These are phyloP conservation scores for Curvularia hawaiiensis DNA, from an alignment of 2,329 filamentous ascomycete species.

Conservation along the genomic window DNA sequence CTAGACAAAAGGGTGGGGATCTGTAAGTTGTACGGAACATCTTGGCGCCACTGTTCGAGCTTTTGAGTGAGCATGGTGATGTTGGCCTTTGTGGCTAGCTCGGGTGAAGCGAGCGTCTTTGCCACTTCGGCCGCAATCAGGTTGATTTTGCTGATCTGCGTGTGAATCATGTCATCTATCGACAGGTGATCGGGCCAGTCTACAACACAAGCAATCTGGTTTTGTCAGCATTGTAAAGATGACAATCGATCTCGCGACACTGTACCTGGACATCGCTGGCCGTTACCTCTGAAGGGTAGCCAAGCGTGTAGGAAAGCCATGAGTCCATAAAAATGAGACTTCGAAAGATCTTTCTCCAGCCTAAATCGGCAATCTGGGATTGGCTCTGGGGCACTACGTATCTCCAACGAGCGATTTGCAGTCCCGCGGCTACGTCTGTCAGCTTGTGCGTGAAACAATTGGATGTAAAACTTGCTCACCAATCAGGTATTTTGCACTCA, in stretches of 20 bases:
- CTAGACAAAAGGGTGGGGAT: constrained; percentile 37
- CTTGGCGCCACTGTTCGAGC: constrained; percentile 42
- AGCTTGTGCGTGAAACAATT: background rate
- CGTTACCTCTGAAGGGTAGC: constrained; percentile 42
- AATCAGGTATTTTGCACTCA: constrained; percentile 46
- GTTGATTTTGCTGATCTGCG: constrained; percentile 44
- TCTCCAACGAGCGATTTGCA: constrained; percentile 46
- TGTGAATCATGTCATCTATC: constrained; percentile 42
- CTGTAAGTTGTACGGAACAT: constrained; percentile 41
- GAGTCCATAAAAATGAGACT: constrained; percentile 48
- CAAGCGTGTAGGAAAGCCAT: constrained; percentile 47
- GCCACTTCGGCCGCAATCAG: constrained; percentile 45
- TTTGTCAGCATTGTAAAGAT: constrained; percentile 17
- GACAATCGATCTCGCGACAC: background rate
- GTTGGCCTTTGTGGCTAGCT: constrained; percentile 37
- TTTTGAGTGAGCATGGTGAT: constrained; percentile 37
- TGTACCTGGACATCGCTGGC: constrained; percentile 36
- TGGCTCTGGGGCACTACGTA: constrained; percentile 19
- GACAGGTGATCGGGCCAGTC: constrained; percentile 19
- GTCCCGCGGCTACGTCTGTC: constrained; percentile 37
- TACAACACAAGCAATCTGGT: constrained; percentile 30
- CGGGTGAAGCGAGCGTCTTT: constrained; percentile 39
- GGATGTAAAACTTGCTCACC: constrained; percentile 27
- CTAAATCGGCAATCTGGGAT: constrained; percentile 14
- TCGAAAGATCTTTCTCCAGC: constrained; percentile 38